Evolutionary conservation across 164 flowering plant genomes (phyloP).

Genomic region (Pachysandra terminalis): DNA sequence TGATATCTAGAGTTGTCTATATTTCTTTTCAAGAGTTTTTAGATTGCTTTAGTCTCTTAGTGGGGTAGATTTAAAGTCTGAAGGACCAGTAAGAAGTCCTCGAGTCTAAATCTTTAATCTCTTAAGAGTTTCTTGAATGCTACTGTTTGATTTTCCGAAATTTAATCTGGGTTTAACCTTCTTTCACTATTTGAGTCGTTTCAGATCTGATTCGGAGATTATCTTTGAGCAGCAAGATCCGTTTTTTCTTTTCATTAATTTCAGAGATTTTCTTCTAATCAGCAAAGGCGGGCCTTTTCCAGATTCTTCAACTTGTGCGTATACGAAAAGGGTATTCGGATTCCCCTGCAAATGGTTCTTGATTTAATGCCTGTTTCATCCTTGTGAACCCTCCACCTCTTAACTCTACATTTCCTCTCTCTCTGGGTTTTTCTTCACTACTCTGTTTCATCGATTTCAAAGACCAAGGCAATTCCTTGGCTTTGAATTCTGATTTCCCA

Average conservation of each 20-base stretch:
- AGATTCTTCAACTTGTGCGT: conserved; percentile 44
- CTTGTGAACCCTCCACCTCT: conserved; percentile 19
- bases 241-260: conserved; percentile 7
- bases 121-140: conserved; percentile 2
- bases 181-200: conserved; percentile 4
- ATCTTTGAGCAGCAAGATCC: conserved; percentile 18
- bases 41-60: background rate
- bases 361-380: conserved; percentile 22
- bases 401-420: conserved; percentile 25
- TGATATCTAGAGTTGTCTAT: background rate
- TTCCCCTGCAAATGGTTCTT: conserved; percentile 35
- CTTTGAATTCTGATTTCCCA: background rate
- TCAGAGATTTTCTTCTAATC: conserved; percentile 28
- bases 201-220: conserved; percentile 21
- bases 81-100: background rate
- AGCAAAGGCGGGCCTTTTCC: conserved; percentile 35
- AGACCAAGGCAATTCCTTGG: background rate
- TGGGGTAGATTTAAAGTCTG: background rate
- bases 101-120: conserved; percentile 2
- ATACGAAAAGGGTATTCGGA: conserved; percentile 30
- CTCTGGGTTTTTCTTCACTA: conserved; percentile 8
- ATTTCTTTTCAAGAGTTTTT: background rate
- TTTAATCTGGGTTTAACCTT: conserved; percentile 20
- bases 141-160: background rate
- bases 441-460: background rate